Percentiles rank a stretch among this genome's conserved stretches.
Conservation (phyloP, 1,284 basidiomycete genomes). For the Leccinum colubrinum region DNA sequence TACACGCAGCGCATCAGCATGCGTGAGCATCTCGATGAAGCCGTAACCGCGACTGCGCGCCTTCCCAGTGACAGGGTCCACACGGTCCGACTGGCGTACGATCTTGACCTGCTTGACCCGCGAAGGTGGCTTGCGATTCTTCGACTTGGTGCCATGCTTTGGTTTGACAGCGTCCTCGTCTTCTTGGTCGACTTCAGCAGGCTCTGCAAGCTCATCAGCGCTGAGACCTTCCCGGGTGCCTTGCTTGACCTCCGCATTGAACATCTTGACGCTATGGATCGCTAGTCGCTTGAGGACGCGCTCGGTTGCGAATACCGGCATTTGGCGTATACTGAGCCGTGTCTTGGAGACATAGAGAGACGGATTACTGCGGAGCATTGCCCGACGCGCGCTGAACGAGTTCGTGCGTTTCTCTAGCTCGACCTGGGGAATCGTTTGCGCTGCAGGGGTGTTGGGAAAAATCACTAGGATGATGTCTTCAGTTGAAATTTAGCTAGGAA, state of each 20-base stretch:
- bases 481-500: not conserved
- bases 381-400: constrained; percentile 81
- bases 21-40: constrained; percentile 88
- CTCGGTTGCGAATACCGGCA: constrained; percentile 90
- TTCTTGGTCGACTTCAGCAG: constrained; percentile 23
- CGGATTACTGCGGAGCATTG: constrained; percentile 86
- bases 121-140: constrained; percentile 44
- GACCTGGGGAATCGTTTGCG: constrained; percentile 60
- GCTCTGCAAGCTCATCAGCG: constrained; percentile 67
- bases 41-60: constrained; percentile 93
- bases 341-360: constrained; percentile 93
- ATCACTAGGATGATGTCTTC: constrained; percentile 58
- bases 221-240: constrained; percentile 63
- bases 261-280: constrained; percentile 77
- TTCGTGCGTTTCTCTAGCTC: constrained; percentile 83
- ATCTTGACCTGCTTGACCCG: constrained; percentile 88
- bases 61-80: constrained; percentile 85
- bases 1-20: constrained; percentile 89
- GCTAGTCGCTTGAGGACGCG: constrained; percentile 88
- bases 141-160: constrained; percentile 31
- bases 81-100: constrained; percentile 81
- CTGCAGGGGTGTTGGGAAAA: constrained; percentile 81
- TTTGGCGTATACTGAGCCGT: constrained; percentile 89
- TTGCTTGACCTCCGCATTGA: constrained; percentile 76
- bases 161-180: constrained; percentile 29